Base-by-base conservation (phyloP, 2,329 filamentous ascomycete genomes). In the Cryphonectria naterciae region DNA sequence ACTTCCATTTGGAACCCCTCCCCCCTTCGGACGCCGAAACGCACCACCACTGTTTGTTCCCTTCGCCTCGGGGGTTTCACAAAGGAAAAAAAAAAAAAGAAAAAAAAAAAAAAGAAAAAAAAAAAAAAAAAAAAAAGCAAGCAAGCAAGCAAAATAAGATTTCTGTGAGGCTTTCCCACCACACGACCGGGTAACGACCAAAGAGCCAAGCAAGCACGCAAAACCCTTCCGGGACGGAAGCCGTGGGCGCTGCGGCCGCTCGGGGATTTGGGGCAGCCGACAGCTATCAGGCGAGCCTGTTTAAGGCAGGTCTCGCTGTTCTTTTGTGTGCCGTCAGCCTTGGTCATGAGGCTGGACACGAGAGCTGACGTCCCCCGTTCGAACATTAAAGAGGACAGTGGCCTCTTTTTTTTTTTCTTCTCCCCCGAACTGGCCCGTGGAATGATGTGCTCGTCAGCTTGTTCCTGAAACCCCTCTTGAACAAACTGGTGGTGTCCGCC, bases 21-120 rank as follows among this genome's bases (percentile, higher is more conserved):
- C 46, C 43, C 46, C 22, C 54, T 68, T 68, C 63, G 68, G 69
- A 52, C 35, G 64, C 52, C 65, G 68, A 67, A 70, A 52, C 56
- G 56, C 62, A 68, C 58, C 68, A 65, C 67, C 68, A 68, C 58
- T 25, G 43, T 49, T 25, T 17, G 3, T 32, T 32, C 61, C 19
- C 13, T 46, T 32, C 39, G 49, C 49, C 64, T 66, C 49, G 49
- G 64, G 64, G n/a, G 28, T 56, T 56, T 54, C 43, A 39, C 22
- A 32, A 32, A 32, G 3, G 4, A 32, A 32, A 4, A 32, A 32
- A 32, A 4, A n/a, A n/a, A n/a, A n/a, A n/a, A n/a, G n/a, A n/a
- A n/a, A n/a, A n/a, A n/a, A n/a, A n/a, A n/a, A n/a, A n/a, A n/a
- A n/a, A n/a, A n/a, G n/a, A n/a, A n/a, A n/a, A n/a, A n/a, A n/a